phyloP scores from a whole-genome alignment of 352 stramenopile species.

The Globisporangium irregulare region DNA sequence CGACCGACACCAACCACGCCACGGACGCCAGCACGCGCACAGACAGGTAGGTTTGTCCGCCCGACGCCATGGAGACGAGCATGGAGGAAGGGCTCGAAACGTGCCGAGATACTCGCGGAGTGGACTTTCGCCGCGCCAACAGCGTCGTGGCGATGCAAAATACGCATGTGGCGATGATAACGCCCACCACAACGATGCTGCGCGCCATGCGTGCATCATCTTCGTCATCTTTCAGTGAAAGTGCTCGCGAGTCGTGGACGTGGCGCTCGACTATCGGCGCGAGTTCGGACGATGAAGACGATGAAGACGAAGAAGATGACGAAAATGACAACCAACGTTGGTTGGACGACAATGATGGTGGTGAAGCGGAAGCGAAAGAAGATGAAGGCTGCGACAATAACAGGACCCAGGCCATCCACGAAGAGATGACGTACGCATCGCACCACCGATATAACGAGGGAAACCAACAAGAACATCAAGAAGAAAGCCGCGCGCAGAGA shows the following conservation, averaged over 20 bases:
- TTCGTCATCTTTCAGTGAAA: background rate
- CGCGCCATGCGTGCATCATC: background rate
- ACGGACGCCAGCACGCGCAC: background rate
- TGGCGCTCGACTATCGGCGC: conserved; percentile 55
- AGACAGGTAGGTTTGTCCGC: background rate
- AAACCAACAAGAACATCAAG: background rate
- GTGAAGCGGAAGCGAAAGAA: background rate
- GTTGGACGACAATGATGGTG: conserved; percentile 7
- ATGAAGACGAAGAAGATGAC: conserved; percentile 27
- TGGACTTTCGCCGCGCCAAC: conserved; percentile 7
- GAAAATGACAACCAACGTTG: background rate
- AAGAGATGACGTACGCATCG: conserved; percentile 1
- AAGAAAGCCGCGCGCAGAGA: background rate
- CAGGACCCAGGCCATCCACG: background rate
- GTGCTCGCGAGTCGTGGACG: conserved; percentile 40
- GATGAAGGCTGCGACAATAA: background rate
- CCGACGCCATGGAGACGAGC: conserved; percentile 4
- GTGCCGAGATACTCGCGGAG: background rate
- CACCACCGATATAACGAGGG: background rate
- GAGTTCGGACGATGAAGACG: conserved; percentile 18
- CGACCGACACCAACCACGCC: background rate
- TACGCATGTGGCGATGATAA: background rate
- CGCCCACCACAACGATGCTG: background rate
- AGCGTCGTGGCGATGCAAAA: background rate
- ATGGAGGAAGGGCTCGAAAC: conserved; percentile 11